Conservation (phyloP, 805 yeast genomes). For the Yarrowia bubula region DNA sequence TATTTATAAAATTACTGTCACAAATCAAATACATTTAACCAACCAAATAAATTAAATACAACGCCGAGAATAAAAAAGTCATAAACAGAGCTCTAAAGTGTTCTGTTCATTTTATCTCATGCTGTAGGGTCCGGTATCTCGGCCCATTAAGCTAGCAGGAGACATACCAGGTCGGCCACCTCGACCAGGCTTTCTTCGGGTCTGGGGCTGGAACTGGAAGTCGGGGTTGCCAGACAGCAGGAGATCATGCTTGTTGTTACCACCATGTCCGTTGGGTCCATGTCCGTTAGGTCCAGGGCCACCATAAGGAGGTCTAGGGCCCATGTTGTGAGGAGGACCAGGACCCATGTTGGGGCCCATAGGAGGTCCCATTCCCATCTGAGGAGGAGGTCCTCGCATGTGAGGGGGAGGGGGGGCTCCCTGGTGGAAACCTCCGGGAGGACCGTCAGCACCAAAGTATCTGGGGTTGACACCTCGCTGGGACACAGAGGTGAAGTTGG, state of each 20-base stretch:
- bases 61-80: constrained; percentile 20
- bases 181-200: constrained; percentile 3
- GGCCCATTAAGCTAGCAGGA: constrained; percentile 29
- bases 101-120: constrained; percentile 15
- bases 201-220: constrained; percentile 15
- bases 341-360: not conserved
- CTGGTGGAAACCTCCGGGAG: constrained; percentile 26
- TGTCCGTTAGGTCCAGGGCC: not conserved
- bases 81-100: constrained; percentile 7
- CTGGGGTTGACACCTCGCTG: constrained; percentile 31
- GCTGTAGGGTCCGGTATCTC: constrained; percentile 30
- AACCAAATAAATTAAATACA: constrained; percentile 24
- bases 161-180: constrained; percentile 22
- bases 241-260: constrained; percentile 14
- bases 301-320: constrained; percentile 23
- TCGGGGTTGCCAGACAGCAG: constrained; percentile 5
- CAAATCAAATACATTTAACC: not conserved
- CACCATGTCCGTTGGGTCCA: not conserved
- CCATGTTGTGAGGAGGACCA: constrained; percentile 15
- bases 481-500: constrained; percentile 32
- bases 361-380: constrained; percentile 8
- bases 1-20: not conserved
- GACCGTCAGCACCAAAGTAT: constrained; percentile 20
- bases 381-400: constrained; percentile 29
- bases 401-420: constrained; percentile 24